phyloP scores from a whole-genome alignment of 768 basidiomycete species.

The Leccinellum luteum region DNA sequence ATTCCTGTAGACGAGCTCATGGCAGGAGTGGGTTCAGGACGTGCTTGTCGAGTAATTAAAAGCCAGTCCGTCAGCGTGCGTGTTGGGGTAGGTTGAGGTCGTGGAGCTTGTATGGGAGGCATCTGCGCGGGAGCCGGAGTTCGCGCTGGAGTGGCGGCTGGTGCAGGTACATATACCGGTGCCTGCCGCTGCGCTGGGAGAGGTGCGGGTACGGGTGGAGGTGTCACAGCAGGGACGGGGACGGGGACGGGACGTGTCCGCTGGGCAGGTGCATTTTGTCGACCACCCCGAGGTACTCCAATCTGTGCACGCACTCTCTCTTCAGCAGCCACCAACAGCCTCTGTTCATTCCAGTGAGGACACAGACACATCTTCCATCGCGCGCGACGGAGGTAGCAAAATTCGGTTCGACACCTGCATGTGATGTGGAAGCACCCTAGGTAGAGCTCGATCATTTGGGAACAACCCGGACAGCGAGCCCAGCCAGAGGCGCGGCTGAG shows the following conservation, averaged over 20 bases:
- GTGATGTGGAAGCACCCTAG: constrained; percentile 42
- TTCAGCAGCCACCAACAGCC: constrained; percentile 39
- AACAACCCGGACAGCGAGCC: constrained; percentile 41
- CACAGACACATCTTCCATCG: constrained; percentile 66
- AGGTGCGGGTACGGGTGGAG: background rate
- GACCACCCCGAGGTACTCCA: constrained; percentile 27
- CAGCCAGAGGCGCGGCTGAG: constrained; percentile 30
- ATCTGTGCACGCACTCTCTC: constrained; percentile 41
- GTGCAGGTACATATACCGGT: background rate
- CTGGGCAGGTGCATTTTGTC: constrained; percentile 29
- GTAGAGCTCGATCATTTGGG: constrained; percentile 37
- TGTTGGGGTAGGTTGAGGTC: background rate
- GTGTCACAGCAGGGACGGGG: background rate
- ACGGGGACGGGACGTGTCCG: background rate
- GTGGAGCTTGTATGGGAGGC: background rate
- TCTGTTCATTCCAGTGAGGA: constrained; percentile 61
- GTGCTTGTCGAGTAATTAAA: background rate
- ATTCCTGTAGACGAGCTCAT: background rate
- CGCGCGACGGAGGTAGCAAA: constrained; percentile 48
- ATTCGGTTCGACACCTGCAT: constrained; percentile 37
- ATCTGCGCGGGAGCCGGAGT: background rate
- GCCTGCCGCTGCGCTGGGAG: background rate
- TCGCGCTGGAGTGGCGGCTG: background rate
- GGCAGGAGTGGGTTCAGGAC: background rate
- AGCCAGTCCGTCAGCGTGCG: constrained; percentile 3